Evolutionary conservation across 371 early-diverging fungal species (phyloP), one percentile per base, ranked within the genome.

Genomic region (Mortierella polycephala): DNA sequence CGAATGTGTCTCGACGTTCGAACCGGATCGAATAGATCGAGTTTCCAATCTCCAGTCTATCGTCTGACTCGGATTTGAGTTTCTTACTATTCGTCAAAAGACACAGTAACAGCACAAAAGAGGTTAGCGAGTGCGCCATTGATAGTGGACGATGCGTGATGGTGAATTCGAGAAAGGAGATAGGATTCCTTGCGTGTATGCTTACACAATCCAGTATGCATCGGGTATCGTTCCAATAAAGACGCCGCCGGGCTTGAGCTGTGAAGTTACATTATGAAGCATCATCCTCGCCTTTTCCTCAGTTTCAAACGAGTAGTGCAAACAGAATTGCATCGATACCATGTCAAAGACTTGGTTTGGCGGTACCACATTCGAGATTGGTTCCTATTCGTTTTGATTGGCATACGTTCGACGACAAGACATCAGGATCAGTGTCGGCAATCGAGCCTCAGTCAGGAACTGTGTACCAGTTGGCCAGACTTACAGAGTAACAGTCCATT

Each of bases 141-240:
- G n/a, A 41, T 44, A 23, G 46, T 16, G 39, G 2, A 4, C 30
- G 30, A 30, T 30, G 30, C 30, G 30, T 30, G 30, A 4, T 30
- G 30, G 30, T 30, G 30, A 4, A 30, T 30, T 30, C 30, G 30
- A 30, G 30, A 30, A 13, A 16, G 20, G 6, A 30, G 14, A 41
- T 23, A 1, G 13, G 0, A n/a, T 39, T 23, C 40, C 13, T 23
- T 23, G 16, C 40, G n/a, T 40, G 8, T 11, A 51, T 40, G 61
- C 86, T 83, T 88, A 94, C 91, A 94, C 93, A 44, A 99, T 91
- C 88, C 93, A 94, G 67, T 97, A 88, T 57, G 94, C 93, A 75
- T 98, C 93, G 0, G 99, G 99, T 50, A 98, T 93, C 0, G 99
- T 99, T 50, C 97, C 95, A 66, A 99, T 89, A 67, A 99, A 96